Base-by-base conservation (phyloP, 2,329 filamentous ascomycete genomes). In the Colletotrichum abscissum region DNA sequence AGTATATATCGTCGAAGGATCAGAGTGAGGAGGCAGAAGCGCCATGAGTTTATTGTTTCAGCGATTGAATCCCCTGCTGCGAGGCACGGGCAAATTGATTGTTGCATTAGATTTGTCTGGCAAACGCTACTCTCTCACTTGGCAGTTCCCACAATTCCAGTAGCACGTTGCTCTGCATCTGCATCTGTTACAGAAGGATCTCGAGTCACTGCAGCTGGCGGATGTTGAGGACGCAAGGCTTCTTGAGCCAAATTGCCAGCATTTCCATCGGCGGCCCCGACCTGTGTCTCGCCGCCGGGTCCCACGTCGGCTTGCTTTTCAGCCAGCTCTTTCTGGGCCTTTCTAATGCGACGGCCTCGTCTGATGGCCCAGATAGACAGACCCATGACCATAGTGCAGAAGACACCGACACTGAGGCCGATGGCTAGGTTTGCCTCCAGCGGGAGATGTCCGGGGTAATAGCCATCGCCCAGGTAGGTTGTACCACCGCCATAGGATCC, bases 301-400 rank as follows among this genome's bases (percentile, higher is more conserved):
- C 63, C 49, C 14, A 35, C 16, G 30, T 63, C 46, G 6, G 22
- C 19, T 7, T 70, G 70, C 35, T 65, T 65, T 56, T 26, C 66
- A 19, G 26, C 55, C 26, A 65, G 14, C 28, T 73, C 62, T 28
- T 33, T 52, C 56, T 67, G 60, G 1, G 30, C 66, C 22, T 60
- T 33, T 7, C 66, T 75, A 3, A 70, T 56, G 19, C 66, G 60
- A 8, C 70, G 65, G 28, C 70, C 69, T 4, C 70, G 24, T 66
- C 28, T 33, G 52, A 67, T 22, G 22, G 70, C 70, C 70, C 73
- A 70, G 9, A 49, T 30, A n/a, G 52, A 35, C 26, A 74, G 22
- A 3, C n/a, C 62, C 5, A 57, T 0, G 5, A 69, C 54, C 19
- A 70, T 11, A 3, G 70, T 9, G 26, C 33, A 49, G 22, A 62